Evolutionary conservation across 2,329 filamentous ascomycete species (phyloP), one percentile per base, ranked within the genome.

Genomic region (Alternaria alternata): DNA sequence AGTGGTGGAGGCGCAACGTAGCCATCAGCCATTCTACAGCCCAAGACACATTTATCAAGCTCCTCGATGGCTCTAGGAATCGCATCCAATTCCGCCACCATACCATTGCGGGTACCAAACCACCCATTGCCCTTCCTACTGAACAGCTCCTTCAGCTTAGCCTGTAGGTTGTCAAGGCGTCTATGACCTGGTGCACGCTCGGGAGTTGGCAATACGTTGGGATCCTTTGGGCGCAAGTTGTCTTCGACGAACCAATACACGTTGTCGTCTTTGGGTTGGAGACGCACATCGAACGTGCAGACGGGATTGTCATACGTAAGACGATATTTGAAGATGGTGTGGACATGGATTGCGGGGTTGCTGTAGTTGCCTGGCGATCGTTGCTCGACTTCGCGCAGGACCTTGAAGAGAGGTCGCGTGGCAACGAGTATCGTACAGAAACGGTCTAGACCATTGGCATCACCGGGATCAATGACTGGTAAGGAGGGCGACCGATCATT

Each of bases 371-470:
- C 69, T 7, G 67, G 61, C 6, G 53, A 89, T 2, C 79, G 76
- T 18, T 79, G 78, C 65, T 91, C 88, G 22, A 94, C 83, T 36
- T 80, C 79, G 61, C 88, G 84, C 2, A 94, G 78, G 1, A 84
- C 86, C 48, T 82, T 82, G 18, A 92, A 80, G n/a, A 92, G 78
- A 0, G 89, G 88, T 5, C 93, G 82, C 7, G 91, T 77, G 82
- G 85, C 68, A 69, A 84, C 68, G 11, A 92, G 81, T 1, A 86
- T 85, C 3, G 89, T 81, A 22, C 89, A 72, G 84, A 87, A 76
- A 71, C 82, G 72, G 77, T 84, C 72, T 81, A 91, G 68, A 74
- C 84, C 70, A n/a, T 63, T 70, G 22, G 60, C 51, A 34, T 80
- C 82, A 73, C 81, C 79, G 66, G 88, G 87, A 59, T 87, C 83